Percentiles rank a stretch among this genome's conserved stretches.
These are phyloP conservation scores for Carpinus viminea DNA, from an alignment of 306 rosid species.

Conservation along the genomic window DNA sequence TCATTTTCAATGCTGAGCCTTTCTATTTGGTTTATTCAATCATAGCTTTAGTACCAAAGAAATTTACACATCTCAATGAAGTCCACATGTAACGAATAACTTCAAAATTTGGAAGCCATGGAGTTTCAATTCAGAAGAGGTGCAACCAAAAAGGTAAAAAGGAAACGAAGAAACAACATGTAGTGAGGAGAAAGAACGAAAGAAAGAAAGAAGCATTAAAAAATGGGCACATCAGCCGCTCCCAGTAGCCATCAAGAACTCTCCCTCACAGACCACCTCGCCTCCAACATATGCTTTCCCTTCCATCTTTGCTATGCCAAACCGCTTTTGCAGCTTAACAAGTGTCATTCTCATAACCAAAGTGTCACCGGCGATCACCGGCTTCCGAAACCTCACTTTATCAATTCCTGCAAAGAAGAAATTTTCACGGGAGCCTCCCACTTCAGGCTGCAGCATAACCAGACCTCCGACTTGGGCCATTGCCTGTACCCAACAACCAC, in stretches of 20 bases:
- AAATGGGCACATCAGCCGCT: constrained; percentile 28
- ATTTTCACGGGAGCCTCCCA: constrained; percentile 80
- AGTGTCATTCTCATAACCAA: constrained; percentile 95
- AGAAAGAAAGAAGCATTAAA: not conserved
- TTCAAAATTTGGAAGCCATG: not conserved
- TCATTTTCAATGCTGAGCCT: too few species aligned
- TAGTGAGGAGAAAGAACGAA: not conserved
- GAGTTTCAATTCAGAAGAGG: not conserved
- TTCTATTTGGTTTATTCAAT: not conserved
- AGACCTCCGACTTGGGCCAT: constrained; percentile 96
- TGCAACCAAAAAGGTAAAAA: not conserved
- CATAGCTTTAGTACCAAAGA: not conserved
- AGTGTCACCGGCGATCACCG: constrained; percentile 92
- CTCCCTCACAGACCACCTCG: constrained; percentile 92
- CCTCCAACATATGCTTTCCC: constrained; percentile 96
- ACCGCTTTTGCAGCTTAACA: constrained; percentile 74
- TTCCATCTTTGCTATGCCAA: constrained; percentile 95
- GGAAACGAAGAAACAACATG: not conserved
- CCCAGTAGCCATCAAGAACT: constrained; percentile 81
- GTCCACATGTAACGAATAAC: not conserved
- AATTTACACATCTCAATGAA: not conserved
- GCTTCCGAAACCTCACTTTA: constrained; percentile 87
- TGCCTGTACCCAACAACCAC: constrained; percentile 55
- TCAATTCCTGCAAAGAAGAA: constrained; percentile 97
- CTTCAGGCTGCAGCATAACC: constrained; percentile 94